These are phyloP conservation scores for Bolboschoenoplectus hybrid DNA, from an alignment of 202 grass and related monocot genomes.

Conservation along the genomic window DNA sequence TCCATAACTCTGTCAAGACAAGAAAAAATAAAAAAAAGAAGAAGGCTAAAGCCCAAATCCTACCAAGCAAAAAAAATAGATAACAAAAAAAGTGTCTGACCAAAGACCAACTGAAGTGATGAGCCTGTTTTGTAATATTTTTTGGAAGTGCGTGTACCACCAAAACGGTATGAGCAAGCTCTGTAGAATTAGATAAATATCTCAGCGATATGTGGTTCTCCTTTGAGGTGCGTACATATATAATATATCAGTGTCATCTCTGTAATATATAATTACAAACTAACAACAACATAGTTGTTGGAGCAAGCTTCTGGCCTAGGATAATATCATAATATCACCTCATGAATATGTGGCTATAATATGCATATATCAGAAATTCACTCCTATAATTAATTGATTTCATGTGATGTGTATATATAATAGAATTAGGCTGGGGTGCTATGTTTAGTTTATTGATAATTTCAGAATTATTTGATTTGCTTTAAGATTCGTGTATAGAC, in stretches of 20 bases:
- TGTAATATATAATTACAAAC: neutral
- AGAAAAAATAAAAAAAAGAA: neutral
- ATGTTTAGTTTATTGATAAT: too few species aligned
- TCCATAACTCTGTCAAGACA: neutral
- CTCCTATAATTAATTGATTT: neutral
- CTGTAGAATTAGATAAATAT: neutral
- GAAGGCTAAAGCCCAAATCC: neutral
- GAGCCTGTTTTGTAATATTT: neutral
- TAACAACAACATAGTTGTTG: neutral
- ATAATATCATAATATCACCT: neutral
- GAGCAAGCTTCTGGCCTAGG: neutral
- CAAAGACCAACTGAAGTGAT: neutral
- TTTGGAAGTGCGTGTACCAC: slow-evolving; percentile 21
- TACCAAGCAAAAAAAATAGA: neutral
- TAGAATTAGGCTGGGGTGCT: too few species aligned
- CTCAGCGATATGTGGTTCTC: slow-evolving; percentile 17
- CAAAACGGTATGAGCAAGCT: slow-evolving; percentile 38
- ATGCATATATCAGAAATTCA: neutral
- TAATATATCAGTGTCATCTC: slow-evolving; percentile 19
- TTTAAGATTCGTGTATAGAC: too few species aligned
- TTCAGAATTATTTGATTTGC: too few species aligned
- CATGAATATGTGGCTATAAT: slow-evolving; percentile 9
- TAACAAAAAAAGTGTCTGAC: neutral
- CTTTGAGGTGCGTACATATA: neutral
- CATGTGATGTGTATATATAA: neutral